Evolutionary conservation across 306 rosid species (phyloP).

Genomic region (Delonix regia): DNA sequence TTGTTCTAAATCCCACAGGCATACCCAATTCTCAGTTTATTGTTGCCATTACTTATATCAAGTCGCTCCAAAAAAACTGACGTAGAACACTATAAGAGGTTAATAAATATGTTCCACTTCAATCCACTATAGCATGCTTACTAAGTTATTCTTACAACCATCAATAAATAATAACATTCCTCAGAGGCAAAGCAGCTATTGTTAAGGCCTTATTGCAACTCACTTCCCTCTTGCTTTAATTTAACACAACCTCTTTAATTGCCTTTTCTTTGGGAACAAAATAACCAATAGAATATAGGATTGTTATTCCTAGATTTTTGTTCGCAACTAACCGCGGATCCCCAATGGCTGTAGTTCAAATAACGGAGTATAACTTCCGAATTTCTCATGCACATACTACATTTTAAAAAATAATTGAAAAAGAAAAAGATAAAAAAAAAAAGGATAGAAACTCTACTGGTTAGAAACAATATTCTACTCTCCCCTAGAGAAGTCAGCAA

Average conservation of each 20-base stretch:
- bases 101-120: not conserved
- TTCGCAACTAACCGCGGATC: not conserved
- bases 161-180: not conserved
- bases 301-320: not conserved
- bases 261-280: not conserved
- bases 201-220: not conserved
- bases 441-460: not conserved
- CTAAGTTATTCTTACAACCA: not conserved
- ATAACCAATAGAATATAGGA: not conserved
- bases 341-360: not conserved
- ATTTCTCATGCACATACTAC: not conserved
- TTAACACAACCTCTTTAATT: not conserved
- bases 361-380: not conserved
- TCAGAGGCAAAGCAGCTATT: not conserved
- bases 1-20: not conserved
- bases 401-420: not conserved
- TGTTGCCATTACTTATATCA: not conserved
- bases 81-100: not conserved
- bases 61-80: not conserved
- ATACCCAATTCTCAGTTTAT: not conserved
- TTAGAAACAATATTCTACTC: not conserved
- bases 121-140: not conserved
- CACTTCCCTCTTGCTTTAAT: not conserved
- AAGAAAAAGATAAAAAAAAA: too few relatives aligned
- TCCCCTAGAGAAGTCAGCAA: not conserved